A percentile compares a stretch with the other conserved stretches of the same genome.
Evolutionary conservation across 345 rosid genomes (phyloP).

Genomic region (Schrenkiella parvula): DNA sequence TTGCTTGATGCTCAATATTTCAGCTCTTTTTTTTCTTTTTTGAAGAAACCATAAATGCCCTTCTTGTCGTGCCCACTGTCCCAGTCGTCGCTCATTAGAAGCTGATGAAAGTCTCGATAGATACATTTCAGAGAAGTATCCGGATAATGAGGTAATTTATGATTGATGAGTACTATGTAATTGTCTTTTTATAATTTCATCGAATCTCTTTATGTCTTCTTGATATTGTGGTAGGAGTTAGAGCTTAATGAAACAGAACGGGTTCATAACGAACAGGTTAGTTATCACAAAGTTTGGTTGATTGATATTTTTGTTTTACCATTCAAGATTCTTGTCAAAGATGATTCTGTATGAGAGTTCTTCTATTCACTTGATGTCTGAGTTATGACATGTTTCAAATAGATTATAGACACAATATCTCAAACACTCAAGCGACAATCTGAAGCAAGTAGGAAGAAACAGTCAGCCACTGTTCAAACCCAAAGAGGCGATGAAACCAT

Average conservation of each 20-base stretch:
- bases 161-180: not conserved
- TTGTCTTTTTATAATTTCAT: not conserved
- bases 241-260: not conserved
- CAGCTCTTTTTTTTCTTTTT: not conserved
- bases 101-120: slow-evolving; percentile 60
- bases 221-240: not conserved
- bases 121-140: slow-evolving; percentile 47
- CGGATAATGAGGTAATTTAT: slow-evolving; percentile 35
- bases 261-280: too few relatives aligned
- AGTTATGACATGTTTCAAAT: not conserved
- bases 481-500: too few relatives aligned
- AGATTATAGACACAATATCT: not conserved
- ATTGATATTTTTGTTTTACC: too few relatives aligned
- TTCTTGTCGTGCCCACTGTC: slow-evolving; percentile 56
- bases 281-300: too few relatives aligned
- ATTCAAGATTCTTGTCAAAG: too few relatives aligned
- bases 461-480: too few relatives aligned
- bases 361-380: too few relatives aligned
- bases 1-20: not conserved
- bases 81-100: slow-evolving; percentile 55
- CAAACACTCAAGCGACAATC: too few relatives aligned
- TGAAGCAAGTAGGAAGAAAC: too few relatives aligned
- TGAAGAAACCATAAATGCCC: slow-evolving; percentile 59
- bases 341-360: too few relatives aligned
- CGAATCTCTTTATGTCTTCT: not conserved